phyloP scores from a whole-genome alignment of 257 asterid species.

The Solanum dulcamara region DNA sequence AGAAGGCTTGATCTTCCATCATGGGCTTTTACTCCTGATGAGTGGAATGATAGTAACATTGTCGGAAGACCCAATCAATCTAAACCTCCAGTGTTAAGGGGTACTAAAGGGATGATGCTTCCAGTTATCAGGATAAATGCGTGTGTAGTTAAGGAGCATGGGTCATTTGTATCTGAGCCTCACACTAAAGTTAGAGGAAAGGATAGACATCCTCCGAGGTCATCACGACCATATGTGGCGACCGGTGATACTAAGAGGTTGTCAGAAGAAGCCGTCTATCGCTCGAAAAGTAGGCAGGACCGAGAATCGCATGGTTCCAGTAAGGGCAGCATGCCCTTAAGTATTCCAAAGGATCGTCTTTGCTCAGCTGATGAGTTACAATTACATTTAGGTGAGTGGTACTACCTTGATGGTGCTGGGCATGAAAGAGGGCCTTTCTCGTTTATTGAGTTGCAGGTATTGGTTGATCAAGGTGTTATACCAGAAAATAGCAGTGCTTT shows the following conservation, averaged over 20 bases:
- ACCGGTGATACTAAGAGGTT: conserved; percentile 57
- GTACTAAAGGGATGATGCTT: conserved; percentile 68
- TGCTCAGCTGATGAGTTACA: conserved; percentile 64
- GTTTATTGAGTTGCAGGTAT: conserved; percentile 60
- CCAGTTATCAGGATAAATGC: conserved; percentile 95
- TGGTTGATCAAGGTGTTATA: conserved; percentile 80
- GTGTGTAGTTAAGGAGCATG: conserved; percentile 91
- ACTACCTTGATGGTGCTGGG: conserved; percentile 93
- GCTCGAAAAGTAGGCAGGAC: conserved; percentile 39
- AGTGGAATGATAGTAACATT: conserved; percentile 48
- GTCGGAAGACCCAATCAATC: conserved; percentile 31
- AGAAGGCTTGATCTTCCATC: conserved; percentile 73
- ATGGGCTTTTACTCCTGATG: conserved; percentile 91
- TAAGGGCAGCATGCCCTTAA: conserved; percentile 30
- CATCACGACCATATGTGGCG: conserved; percentile 33
- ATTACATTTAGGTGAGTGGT: conserved; percentile 84
- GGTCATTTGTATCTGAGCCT: conserved; percentile 71
- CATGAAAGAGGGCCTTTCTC: conserved; percentile 89
- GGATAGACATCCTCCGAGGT: conserved; percentile 58
- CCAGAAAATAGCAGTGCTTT: conserved; percentile 66
- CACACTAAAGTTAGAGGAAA: conserved; percentile 62
- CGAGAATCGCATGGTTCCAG: conserved; percentile 41
- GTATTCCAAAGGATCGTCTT: conserved; percentile 50
- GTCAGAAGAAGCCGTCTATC: conserved; percentile 50
- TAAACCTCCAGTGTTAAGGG: conserved; percentile 47